Percentiles rank a stretch among this genome's conserved stretches.
These are phyloP conservation scores for Hyphopichia pseudoburtonii DNA, from an alignment of 1,139 yeast genomes.

Conservation along the genomic window DNA sequence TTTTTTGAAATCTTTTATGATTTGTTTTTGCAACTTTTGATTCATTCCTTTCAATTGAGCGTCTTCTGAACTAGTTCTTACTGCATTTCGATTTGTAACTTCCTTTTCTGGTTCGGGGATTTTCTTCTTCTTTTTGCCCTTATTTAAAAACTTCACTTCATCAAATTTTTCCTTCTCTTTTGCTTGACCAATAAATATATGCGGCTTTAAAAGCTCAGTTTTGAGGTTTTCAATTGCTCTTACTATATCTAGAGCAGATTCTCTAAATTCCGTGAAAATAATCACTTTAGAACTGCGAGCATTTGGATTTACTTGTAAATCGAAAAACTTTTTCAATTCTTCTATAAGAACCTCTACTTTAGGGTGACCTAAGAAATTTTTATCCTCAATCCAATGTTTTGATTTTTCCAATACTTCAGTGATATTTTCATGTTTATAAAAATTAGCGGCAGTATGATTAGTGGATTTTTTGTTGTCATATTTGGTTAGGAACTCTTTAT, in stretches of 20 bases:
- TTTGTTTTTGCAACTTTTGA: constrained; percentile 69
- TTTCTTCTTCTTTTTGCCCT: constrained; percentile 34
- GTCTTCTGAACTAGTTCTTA: constrained; percentile 46
- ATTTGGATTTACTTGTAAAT: constrained; percentile 42
- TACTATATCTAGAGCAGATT: constrained; percentile 85
- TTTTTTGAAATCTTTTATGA: constrained; percentile 67
- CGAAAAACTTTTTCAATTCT: constrained; percentile 58
- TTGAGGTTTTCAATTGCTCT: constrained; percentile 50
- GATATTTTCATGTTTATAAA: constrained; percentile 55
- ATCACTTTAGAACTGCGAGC: constrained; percentile 58
- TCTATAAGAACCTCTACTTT: constrained; percentile 63
- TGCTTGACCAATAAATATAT: constrained; percentile 87
- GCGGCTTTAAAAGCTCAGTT: constrained; percentile 55
- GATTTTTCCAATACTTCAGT: constrained; percentile 44
- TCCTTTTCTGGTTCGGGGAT: constrained; percentile 10
- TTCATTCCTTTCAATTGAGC: constrained; percentile 65
- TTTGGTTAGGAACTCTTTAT: constrained; percentile 58
- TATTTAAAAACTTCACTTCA: constrained; percentile 45
- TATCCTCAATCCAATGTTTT: constrained; percentile 40
- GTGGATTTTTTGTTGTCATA: constrained; percentile 48
- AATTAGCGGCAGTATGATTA: constrained; percentile 60
- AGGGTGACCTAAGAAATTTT: constrained; percentile 64
- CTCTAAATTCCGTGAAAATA: constrained; percentile 83
- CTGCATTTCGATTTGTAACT: constrained; percentile 7
- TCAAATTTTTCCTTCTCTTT: constrained; percentile 61